Conservation (phyloP, 306 rosid genomes). For the Potentilla sterilis region DNA sequence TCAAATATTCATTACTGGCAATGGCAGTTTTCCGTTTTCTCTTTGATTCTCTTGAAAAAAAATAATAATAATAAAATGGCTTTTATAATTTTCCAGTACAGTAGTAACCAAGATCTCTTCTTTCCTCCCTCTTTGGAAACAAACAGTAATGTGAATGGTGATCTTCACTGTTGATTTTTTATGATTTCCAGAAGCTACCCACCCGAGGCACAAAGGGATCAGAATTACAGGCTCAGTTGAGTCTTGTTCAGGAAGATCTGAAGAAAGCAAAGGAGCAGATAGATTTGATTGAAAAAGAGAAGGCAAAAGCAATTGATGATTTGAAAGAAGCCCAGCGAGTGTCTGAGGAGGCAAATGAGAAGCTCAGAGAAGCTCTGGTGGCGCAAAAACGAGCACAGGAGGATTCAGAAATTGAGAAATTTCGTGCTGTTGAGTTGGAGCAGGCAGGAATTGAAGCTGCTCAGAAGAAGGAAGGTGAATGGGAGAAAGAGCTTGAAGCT, state of each 20-base stretch:
- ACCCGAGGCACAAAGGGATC: slow-evolving; percentile 60
- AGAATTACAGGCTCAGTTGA: slow-evolving; percentile 68
- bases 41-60: not conserved
- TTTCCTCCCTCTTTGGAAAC: not conserved
- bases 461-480: slow-evolving; percentile 81
- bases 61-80: too few relatives aligned
- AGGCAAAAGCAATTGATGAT: slow-evolving; percentile 59
- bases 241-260: slow-evolving; percentile 73
- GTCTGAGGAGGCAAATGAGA: slow-evolving; percentile 80
- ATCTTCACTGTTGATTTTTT: slow-evolving; percentile 22
- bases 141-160: slow-evolving; percentile 18
- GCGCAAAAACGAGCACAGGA: slow-evolving; percentile 90
- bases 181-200: slow-evolving; percentile 58
- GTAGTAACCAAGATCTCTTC: too few relatives aligned
- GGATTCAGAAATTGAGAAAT: slow-evolving; percentile 88
- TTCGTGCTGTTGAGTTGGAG: slow-evolving; percentile 90
- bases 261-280: slow-evolving; percentile 85
- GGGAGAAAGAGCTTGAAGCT: slow-evolving; percentile 77
- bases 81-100: too few relatives aligned
- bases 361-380: slow-evolving; percentile 78
- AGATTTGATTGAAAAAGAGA: slow-evolving; percentile 66
- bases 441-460: slow-evolving; percentile 89
- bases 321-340: slow-evolving; percentile 76
- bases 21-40: not conserved
- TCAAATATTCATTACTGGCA: not conserved